Percentiles rank a stretch among this genome's conserved stretches.
Conservation (phyloP, 2,329 filamentous ascomycete species). For the Pseudogymnoascus sp. region DNA sequence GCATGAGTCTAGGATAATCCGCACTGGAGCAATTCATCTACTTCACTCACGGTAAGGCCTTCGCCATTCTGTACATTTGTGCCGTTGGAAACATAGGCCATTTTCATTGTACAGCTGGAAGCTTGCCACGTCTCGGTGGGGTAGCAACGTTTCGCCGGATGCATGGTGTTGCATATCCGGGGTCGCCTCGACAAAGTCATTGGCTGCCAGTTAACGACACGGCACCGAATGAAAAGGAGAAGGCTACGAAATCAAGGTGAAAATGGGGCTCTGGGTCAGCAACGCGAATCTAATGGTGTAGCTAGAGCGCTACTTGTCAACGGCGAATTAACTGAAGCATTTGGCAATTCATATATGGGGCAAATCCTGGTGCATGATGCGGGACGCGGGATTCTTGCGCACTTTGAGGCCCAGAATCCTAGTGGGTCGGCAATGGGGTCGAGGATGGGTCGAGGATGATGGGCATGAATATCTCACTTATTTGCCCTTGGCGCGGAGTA, state of each 20-base stretch:
- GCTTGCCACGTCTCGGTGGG: constrained; percentile 4
- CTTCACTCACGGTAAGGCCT: background rate
- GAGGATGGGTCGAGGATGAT: background rate
- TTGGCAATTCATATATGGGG: constrained; percentile 1
- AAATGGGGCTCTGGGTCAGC: background rate
- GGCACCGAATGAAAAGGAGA: background rate
- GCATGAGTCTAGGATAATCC: background rate
- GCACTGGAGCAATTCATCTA: background rate
- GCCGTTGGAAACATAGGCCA: background rate
- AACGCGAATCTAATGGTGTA: background rate
- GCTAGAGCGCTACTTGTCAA: background rate
- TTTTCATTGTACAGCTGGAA: background rate
- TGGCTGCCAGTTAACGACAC: background rate
- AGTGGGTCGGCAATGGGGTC: constrained; percentile 5
- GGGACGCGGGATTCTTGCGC: background rate
- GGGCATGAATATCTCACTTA: constrained; percentile 6
- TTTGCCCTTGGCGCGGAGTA: constrained; percentile 1
- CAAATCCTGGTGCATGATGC: background rate
- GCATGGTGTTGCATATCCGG: background rate
- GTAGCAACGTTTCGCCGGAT: constrained; percentile 4
- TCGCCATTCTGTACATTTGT: background rate
- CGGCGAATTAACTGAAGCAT: constrained; percentile 5
- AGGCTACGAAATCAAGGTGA: constrained; percentile 1
- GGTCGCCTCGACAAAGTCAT: background rate
- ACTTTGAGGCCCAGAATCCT: background rate